phyloP scores from a whole-genome alignment of 306 rosid species.

The Lithocarpus polystachyus region DNA sequence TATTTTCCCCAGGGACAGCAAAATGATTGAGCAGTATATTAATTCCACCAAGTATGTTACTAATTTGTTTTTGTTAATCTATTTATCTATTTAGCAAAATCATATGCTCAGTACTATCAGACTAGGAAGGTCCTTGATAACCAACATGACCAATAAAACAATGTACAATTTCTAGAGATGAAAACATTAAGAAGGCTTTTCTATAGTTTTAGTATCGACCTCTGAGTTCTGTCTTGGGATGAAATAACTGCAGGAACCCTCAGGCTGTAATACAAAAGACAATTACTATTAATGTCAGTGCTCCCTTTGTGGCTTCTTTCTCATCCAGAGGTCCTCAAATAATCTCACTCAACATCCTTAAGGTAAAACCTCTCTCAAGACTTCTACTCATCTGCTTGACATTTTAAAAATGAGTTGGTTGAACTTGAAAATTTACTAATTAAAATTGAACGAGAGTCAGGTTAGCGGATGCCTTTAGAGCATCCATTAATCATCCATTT shows the following conservation, averaged over 20 bases:
- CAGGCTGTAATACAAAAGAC: conserved; percentile 57
- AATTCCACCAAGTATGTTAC: conserved; percentile 64
- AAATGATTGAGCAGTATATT: conserved; percentile 48
- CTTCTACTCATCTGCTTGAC: too few relatives aligned
- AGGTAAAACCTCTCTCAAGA: conserved; percentile 34
- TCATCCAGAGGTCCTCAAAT: conserved; percentile 78
- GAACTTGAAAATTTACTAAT: too few relatives aligned
- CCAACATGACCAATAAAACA: too few relatives aligned
- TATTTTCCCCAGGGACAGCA: conserved; percentile 34
- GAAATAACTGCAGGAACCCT: conserved; percentile 48
- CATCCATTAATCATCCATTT: too few relatives aligned
- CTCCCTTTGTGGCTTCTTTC: conserved; percentile 71
- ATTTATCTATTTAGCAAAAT: background rate
- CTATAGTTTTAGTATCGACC: background rate
- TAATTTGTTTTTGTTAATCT: background rate
- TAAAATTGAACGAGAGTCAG: too few relatives aligned
- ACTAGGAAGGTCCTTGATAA: too few relatives aligned
- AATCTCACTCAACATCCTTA: conserved; percentile 50
- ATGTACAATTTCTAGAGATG: too few relatives aligned
- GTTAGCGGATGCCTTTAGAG: too few relatives aligned
- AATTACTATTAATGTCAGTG: conserved; percentile 18
- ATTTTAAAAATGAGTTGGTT: too few relatives aligned
- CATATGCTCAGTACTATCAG: too few relatives aligned
- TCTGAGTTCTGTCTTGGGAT: background rate
- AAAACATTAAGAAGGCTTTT: too few relatives aligned